Base-by-base conservation (phyloP, 1,284 basidiomycete genomes). In the Chondrostereum purpureum region DNA sequence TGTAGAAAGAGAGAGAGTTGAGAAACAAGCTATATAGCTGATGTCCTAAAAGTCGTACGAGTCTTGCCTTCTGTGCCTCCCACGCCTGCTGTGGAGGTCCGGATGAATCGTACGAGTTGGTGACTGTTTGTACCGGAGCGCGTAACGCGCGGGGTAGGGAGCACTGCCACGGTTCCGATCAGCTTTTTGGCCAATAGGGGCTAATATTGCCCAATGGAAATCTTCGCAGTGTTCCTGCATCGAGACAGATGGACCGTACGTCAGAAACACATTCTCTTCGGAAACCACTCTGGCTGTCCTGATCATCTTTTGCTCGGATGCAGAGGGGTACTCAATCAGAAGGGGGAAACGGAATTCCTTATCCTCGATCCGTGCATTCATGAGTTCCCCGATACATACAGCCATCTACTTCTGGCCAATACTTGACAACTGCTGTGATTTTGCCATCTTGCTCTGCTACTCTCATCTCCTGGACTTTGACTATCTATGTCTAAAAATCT, bases 401-500 rank as follows among this genome's bases (percentile, higher is more conserved):
- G 27, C 27, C 27, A 31, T 31, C 8, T 8, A 8, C n/a, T 31
- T 8, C 8, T 31, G 8, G 8, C n/a, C 27, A n/a, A n/a, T n/a
- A 8, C 27, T 8, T n/a, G 27, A 8, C 27, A 31, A 31, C 27
- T 31, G 27, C 27, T 31, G 8, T 44, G 43, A 16, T 34, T 11
- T 37, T 19, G 4, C 20, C 39, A 16, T n/a, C 21, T 35, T 39
- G 17, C 51, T 51, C 46, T 47, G 46, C 33, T 39, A 48, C 47
- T 47, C 49, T 20, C 46, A 48, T 52, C 43, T 51, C 50, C 50
- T 57, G n/a, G n/a, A n/a, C 49, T 45, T 53, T 44, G 53, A 35
- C 51, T 39, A 67, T 66, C 59, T 53, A 31, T 31, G 27, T 31
- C 27, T 31, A 31, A 22, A 4, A 23, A 62, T n/a, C 60, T 73